Evolutionary conservation across 768 basidiomycete species (phyloP), one percentile per base, ranked within the genome.

Genomic region (Boletus sp.): DNA sequence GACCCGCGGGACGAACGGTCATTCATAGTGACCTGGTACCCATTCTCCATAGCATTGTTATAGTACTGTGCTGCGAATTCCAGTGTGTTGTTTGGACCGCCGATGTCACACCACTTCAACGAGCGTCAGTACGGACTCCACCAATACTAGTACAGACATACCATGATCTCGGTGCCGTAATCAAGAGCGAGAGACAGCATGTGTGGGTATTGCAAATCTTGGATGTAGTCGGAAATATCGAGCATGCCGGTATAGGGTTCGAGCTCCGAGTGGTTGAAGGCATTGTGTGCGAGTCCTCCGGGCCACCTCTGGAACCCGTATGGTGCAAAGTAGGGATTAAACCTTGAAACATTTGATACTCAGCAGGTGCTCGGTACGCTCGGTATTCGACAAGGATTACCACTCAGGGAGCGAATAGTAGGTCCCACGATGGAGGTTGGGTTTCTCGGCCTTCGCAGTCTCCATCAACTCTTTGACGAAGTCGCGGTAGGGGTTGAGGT

Each of bases 401-500:
- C 79, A 83, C 58, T 83, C 81, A 1, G 82, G 80, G 43, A 84
- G 66, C 5, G 79, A 80, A 67, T 78, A 82, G 54, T 83, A 84
- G 0, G 82, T 82, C 10, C 83, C 83, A n/a, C 78, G 73, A 21
- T 80, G 77, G 25, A 84, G 58, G 23, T 77, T 55, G 0, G 82
- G 81, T 50, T 79, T 78, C 55, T 81, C 77, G 1, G 59, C 47
- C 60, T 77, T 80, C 7, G 83, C 79, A 5, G 77, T 74, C 14
- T 73, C 68, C 61, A 84, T 70, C 15, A 84, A 68, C 50, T 83
- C 82, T 25, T 70, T 64, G 14, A 83, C 56, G 34, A 83, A 74
- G 62, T 84, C 79, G 8, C 79, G 75, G 56, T 78, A 69, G 0
- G 82, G 82, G 1, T 77, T 74, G 15, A 83, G 72, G 44, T 77